phyloP scores from a whole-genome alignment of 1,139 yeast species.

The Debaryomyces nepalensis region DNA sequence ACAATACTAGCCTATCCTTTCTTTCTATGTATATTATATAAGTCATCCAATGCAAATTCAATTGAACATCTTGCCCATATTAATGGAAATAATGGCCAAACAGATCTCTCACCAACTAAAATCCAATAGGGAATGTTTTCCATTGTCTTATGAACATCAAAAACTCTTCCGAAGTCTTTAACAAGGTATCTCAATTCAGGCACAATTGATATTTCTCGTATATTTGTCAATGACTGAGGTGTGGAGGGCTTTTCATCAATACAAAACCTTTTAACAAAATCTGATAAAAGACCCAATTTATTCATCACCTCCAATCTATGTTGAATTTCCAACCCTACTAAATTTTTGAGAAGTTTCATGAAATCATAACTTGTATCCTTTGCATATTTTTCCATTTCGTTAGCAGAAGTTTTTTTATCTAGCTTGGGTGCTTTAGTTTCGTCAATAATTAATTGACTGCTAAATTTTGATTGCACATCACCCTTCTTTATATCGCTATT shows the following conservation, averaged over 20 bases:
- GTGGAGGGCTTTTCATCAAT: constrained; percentile 88
- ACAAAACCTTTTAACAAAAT: constrained; percentile 71
- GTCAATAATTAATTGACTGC: constrained; percentile 8
- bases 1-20: constrained; percentile 20
- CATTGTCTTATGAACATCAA: constrained; percentile 71
- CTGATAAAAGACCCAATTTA: constrained; percentile 74
- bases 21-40: constrained; percentile 58
- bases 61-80: constrained; percentile 88
- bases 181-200: constrained; percentile 78
- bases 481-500: constrained; percentile 1
- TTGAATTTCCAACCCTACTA: constrained; percentile 66
- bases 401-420: constrained; percentile 10
- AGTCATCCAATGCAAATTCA: constrained; percentile 85
- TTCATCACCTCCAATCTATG: constrained; percentile 84
- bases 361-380: constrained; percentile 39
- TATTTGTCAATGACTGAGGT: constrained; percentile 55
- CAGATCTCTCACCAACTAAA: constrained; percentile 85
- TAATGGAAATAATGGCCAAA: constrained; percentile 90
- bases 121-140: constrained; percentile 90
- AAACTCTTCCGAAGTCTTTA: constrained; percentile 69
- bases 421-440: constrained; percentile 6
- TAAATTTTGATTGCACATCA: constrained; percentile 3
- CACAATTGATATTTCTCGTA: constrained; percentile 81
- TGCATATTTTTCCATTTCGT: constrained; percentile 31
- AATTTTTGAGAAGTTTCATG: constrained; percentile 39